Conservation (phyloP, 208 protist species). For the Tetramitus jugosus region DNA sequence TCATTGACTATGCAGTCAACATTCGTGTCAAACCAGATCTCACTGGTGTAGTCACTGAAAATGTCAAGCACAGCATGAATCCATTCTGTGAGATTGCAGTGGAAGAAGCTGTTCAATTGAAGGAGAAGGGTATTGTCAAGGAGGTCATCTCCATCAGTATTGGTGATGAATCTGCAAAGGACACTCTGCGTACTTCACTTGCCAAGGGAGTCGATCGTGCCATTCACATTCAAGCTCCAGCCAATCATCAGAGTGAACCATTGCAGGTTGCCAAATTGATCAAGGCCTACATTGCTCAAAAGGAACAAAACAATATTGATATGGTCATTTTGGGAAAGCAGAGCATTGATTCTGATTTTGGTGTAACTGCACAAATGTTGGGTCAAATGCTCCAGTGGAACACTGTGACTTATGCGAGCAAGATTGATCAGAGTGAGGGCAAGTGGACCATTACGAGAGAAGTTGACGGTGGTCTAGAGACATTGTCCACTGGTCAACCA, state of each 20-base stretch:
- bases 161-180: slow-evolving; percentile 67
- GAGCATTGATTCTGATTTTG: slow-evolving; percentile 87
- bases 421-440: slow-evolving; percentile 57
- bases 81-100: slow-evolving; percentile 91
- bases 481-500: slow-evolving; percentile 64
- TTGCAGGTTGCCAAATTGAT: slow-evolving; percentile 14
- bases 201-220: slow-evolving; percentile 89
- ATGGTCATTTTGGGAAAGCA: slow-evolving; percentile 82
- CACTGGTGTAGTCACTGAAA: slow-evolving; percentile 70
- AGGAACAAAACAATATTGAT: slow-evolving; percentile 45
- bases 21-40: slow-evolving; percentile 87
- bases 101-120: slow-evolving; percentile 81
- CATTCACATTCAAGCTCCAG: slow-evolving; percentile 64
- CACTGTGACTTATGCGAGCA: slow-evolving; percentile 85
- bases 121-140: slow-evolving; percentile 41
- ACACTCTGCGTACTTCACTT: slow-evolving; percentile 77
- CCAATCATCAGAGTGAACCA: slow-evolving; percentile 11
- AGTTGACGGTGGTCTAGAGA: slow-evolving; percentile 84
- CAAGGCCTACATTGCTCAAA: slow-evolving; percentile 23
- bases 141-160: slow-evolving; percentile 86
- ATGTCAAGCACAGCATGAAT: slow-evolving; percentile 91
- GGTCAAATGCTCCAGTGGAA: slow-evolving; percentile 77
- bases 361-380: slow-evolving; percentile 84
- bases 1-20: slow-evolving; percentile 91
- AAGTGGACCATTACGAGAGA: slow-evolving; percentile 71